A percentile compares a stretch with the other conserved stretches of the same genome.
phyloP scores from a whole-genome alignment of 495 filamentous ascomycete genomes.

The Peziza echinospora region DNA sequence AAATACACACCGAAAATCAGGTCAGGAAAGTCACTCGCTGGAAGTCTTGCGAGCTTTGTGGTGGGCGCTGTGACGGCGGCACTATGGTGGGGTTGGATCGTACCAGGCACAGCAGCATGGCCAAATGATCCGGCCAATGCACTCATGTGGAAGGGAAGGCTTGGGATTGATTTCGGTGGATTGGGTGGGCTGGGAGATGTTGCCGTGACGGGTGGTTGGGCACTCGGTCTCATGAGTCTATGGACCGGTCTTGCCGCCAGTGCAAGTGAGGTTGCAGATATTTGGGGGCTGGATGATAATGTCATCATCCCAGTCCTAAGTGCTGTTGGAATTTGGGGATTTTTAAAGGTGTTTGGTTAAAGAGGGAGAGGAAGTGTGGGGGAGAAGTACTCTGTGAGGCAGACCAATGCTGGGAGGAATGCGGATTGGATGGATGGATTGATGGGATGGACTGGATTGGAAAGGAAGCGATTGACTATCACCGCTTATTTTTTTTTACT shows the following conservation, averaged over 20 bases:
- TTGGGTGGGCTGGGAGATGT: conserved; percentile 17
- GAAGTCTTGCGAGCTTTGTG: conserved; percentile 58
- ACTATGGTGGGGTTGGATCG: conserved; percentile 72
- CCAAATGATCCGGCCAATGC: conserved; percentile 37
- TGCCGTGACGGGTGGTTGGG: conserved; percentile 42
- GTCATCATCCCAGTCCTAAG: conserved; percentile 85
- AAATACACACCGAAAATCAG: conserved; percentile 70
- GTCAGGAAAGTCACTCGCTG: conserved; percentile 74
- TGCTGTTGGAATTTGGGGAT: conserved; percentile 76
- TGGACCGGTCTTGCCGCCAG: conserved; percentile 73
- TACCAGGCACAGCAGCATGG: conserved; percentile 43
- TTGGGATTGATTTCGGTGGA: conserved; percentile 1
- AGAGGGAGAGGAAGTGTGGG: conserved; percentile 1
- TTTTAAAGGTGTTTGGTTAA: conserved; percentile 75
- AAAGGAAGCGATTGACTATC: conserved; percentile 1
- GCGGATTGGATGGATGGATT: conserved; percentile 9
- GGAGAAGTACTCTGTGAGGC: background rate
- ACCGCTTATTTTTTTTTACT: conserved; percentile 20
- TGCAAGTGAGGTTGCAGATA: conserved; percentile 70
- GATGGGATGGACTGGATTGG: conserved; percentile 1
- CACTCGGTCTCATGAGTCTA: conserved; percentile 66
- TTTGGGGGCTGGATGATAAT: conserved; percentile 92
- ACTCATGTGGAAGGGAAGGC: conserved; percentile 21
- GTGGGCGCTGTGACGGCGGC: conserved; percentile 63
- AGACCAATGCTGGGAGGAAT: conserved; percentile 10